Evolutionary conservation across 768 basidiomycete genomes (phyloP).

Genomic region (Calvatia gigantea): DNA sequence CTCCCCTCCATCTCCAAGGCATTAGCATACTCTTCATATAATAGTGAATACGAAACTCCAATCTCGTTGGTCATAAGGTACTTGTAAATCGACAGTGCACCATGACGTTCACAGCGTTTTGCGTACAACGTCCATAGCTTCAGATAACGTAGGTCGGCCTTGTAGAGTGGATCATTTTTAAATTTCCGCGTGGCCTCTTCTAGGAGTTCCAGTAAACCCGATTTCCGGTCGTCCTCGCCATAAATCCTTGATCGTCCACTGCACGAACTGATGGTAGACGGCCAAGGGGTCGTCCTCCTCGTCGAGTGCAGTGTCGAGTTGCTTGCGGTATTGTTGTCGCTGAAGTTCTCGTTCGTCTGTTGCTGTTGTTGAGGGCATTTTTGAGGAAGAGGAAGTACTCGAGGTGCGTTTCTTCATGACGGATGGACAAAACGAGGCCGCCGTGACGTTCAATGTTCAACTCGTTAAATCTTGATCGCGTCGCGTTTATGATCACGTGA

Average conservation of each 20-base stretch:
- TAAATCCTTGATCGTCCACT: conserved; percentile 88
- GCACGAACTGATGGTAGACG: conserved; percentile 80
- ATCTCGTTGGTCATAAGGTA: conserved; percentile 72
- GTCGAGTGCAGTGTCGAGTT: conserved; percentile 48
- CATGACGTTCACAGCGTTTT: conserved; percentile 67
- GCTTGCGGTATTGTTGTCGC: conserved; percentile 32
- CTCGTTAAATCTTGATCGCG: conserved; percentile 1
- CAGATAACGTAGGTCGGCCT: conserved; percentile 84
- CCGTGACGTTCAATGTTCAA: too few relatives aligned
- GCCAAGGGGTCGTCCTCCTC: conserved; percentile 88
- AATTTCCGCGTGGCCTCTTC: conserved; percentile 83
- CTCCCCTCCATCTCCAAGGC: conserved; percentile 72
- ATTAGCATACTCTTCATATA: conserved; percentile 91
- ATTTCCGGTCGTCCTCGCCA: conserved; percentile 59
- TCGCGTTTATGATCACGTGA: conserved; percentile 5
- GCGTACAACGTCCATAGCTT: conserved; percentile 92
- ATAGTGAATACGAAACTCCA: conserved; percentile 68
- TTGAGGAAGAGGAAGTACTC: not conserved
- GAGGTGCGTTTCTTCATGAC: conserved; percentile 2
- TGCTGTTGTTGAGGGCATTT: not conserved
- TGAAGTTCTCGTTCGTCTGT: conserved; percentile 25
- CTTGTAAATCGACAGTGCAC: conserved; percentile 67
- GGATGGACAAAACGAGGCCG: not conserved
- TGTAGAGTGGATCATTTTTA: conserved; percentile 79
- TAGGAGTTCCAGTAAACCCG: conserved; percentile 76